Conservation (phyloP, 768 basidiomycete species). For the Amanita fuliginea region DNA sequence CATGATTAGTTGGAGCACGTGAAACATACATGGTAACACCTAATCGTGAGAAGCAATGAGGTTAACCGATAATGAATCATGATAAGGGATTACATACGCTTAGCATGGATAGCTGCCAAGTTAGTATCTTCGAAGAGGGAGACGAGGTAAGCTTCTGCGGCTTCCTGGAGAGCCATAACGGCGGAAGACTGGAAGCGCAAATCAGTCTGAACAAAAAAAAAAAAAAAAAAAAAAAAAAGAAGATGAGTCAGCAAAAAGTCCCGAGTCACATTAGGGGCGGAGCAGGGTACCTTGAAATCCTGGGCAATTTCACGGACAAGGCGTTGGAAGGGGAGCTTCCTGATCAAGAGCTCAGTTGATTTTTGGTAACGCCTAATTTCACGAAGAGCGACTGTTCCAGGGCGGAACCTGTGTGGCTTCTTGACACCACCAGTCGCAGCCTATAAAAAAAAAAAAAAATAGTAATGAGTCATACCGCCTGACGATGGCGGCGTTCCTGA, state of each 20-base stretch:
- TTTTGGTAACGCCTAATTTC: constrained; percentile 98
- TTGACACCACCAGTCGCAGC: constrained; percentile 94
- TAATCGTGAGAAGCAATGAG: constrained; percentile 8
- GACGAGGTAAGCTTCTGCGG: constrained; percentile 82
- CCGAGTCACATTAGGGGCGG: not conserved
- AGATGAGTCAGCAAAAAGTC: constrained; percentile 7
- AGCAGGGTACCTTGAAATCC: constrained; percentile 72
- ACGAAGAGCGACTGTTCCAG: constrained; percentile 98
- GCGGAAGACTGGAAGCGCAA: constrained; percentile 95
- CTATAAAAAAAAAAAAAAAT: constrained; percentile 16
- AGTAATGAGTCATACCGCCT: constrained; percentile 6
- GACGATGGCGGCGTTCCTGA: constrained; percentile 13
- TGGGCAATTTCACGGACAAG: constrained; percentile 96
- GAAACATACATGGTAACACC: constrained; percentile 47
- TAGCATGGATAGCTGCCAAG: constrained; percentile 86
- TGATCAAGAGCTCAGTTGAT: constrained; percentile 83
- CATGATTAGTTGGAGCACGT: constrained; percentile 3
- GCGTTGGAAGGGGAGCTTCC: constrained; percentile 99
- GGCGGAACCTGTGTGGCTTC: constrained; percentile 98
- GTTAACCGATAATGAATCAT: not conserved
- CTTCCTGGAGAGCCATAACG: constrained; percentile 90
- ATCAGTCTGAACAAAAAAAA: constrained; percentile 44
- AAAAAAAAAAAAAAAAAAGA: not conserved
- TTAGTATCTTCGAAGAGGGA: constrained; percentile 84
- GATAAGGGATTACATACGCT: constrained; percentile 33